Base-by-base conservation (phyloP, 306 rosid genomes). In the Vigna radiata region DNA sequence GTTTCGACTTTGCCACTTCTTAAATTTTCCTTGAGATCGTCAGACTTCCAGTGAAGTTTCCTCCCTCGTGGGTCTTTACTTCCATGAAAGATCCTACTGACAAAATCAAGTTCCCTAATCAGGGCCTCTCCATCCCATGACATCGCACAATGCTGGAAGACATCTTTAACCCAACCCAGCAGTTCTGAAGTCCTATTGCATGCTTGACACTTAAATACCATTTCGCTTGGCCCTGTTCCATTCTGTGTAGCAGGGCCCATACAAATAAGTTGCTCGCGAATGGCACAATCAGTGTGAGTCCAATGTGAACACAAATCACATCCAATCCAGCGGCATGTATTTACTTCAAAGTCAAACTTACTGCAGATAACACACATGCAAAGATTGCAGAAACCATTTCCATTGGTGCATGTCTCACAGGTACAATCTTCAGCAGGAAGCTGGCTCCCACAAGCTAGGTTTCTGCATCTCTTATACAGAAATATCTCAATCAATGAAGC, bases 271-370 rank as follows among this genome's bases (percentile, higher is more conserved):
- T 92, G 92, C 79, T 92, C 99, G 23, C 91, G 97, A 82, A 95
- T 95, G 31, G 99, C 97, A 83, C 99, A 95, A 80, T 95, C 97
- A 1, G 99, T 95, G 83, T 95, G 99, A 64, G 99, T 92, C 99
- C 99, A 95, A 82, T 95, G 98, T 63, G 97, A 92, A 59, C 98
- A 95, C 68, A 90, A 76, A 81, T 95, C 99, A 82, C 99, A 95
- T 68, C 99, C 97, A 81, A 95, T 84, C 99, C 99, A 95, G 12
- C 99, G 97, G 72, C 99, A 95, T 18, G 99, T 95, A 76, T 92
- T 95, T 36, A 95, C 97, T 90, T 95, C 97, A 79, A 95, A 95
- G 83, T 95, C 99, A 76, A 95, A 95, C 94, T 95, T 95, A 88
- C 92, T 95, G 76, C 99, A 95, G 77, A 90, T 84, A 41, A 89